Percentiles rank a stretch among this genome's conserved stretches.
Conservation (phyloP, 371 early-diverging fungal species). For the Mucor circinelloides region DNA sequence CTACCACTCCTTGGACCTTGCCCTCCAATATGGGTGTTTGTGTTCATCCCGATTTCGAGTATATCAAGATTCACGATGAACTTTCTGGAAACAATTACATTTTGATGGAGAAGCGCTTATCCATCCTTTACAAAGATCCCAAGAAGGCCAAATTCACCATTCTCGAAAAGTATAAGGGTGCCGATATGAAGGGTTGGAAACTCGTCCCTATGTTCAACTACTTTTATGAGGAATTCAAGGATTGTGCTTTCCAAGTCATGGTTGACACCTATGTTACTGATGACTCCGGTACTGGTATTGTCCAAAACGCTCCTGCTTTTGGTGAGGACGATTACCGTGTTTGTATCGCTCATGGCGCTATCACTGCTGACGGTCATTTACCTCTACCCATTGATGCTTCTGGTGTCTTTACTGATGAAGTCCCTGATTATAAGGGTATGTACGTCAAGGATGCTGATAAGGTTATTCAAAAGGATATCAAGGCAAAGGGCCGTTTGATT, state of each 20-base stretch:
- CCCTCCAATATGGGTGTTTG: slow-evolving; percentile 97
- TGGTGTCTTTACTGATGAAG: slow-evolving; percentile 87
- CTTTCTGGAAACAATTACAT: slow-evolving; percentile 83
- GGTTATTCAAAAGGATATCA: slow-evolving; percentile 91
- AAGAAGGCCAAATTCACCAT: slow-evolving; percentile 94
- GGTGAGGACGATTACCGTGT: slow-evolving; percentile 99
- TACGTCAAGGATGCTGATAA: slow-evolving; percentile 99
- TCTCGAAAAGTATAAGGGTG: slow-evolving; percentile 81
- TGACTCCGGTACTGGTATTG: slow-evolving; percentile 99
- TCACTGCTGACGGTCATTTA: slow-evolving; percentile 83
- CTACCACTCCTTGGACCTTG: slow-evolving; percentile 99
- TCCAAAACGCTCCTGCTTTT: slow-evolving; percentile 99
- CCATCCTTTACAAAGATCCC: slow-evolving; percentile 90
- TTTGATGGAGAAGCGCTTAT: slow-evolving; percentile 84
- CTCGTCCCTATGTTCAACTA: slow-evolving; percentile 95
- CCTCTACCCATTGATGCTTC: slow-evolving; percentile 97
- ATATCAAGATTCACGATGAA: slow-evolving; percentile 91
- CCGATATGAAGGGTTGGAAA: slow-evolving; percentile 86
- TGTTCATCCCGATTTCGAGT: slow-evolving; percentile 94
- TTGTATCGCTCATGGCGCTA: slow-evolving; percentile 84
- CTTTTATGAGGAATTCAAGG: slow-evolving; percentile 74
- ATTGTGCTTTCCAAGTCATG: slow-evolving; percentile 88
- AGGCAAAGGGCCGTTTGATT: slow-evolving; percentile 83
- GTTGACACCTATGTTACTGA: slow-evolving; percentile 95
- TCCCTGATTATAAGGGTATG: slow-evolving; percentile 85